Evolutionary conservation across 2,329 filamentous ascomycete genomes (phyloP), one percentile per base, ranked within the genome.

Genomic region (Beauveria pseudobassiana): DNA sequence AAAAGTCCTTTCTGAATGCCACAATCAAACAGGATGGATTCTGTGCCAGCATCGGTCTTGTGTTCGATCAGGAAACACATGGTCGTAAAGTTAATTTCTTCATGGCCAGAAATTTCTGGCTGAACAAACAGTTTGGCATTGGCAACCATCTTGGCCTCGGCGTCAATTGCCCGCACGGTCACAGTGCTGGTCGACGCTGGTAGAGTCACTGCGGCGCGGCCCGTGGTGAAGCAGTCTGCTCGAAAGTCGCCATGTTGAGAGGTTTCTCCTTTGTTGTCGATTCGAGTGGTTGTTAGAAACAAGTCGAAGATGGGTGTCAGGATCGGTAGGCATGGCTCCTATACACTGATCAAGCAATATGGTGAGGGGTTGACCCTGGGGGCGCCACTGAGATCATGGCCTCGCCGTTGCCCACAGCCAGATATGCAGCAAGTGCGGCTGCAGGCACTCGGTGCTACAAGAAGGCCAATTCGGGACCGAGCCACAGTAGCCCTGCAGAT

Each of bases 61-160:
- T 63, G 63, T 48, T 67, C 65, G 0, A 67, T 30, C 3, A 67
- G 53, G 28, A 67, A 67, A 12, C 64, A 61, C 3, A 67, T 54
- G 1, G 64, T 64, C 4, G 59, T 62, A 12, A 67, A 62, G 30
- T 66, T 67, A n/a, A 67, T 59, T 28, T 62, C 48, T 24, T 67
- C 64, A 26, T 67, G 65, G 18, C 65, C 65, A 12, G 55, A 18
- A 3, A 65, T 63, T 2, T 56, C 58, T 4, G 65, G 65, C 24
- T 62, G 59, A 2, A 65, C 63, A 16, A 67, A 66, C 1, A 64
- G 62, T 16, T 59, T 30, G 24, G 59, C 57, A 18, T 59, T 57
- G 40, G 61, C 60, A 20, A 66, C 63, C 51, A 67, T 54, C 12
- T 53, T 58, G 8, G 60, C 48, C 12, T 65, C 64, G 4, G 64